These are phyloP conservation scores for Colletotrichum siamense DNA, from an alignment of 2,329 filamentous ascomycete genomes.

Conservation along the genomic window DNA sequence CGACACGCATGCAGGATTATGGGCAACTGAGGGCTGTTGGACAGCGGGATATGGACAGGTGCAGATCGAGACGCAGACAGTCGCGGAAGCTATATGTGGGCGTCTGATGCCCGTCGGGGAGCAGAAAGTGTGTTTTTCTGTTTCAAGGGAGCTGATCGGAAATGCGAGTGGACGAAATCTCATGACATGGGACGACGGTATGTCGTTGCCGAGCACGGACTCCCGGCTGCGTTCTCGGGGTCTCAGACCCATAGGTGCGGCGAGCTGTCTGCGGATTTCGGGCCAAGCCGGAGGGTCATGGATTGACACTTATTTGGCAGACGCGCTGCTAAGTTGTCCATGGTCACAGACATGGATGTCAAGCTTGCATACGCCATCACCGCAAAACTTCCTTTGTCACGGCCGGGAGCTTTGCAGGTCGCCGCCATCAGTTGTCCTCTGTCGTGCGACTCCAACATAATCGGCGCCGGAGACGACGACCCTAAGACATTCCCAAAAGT, in stretches of 20 bases:
- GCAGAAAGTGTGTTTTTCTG: background rate
- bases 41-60: background rate
- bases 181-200: constrained; percentile 5
- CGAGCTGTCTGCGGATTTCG: background rate
- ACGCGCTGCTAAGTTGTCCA: background rate
- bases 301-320: background rate
- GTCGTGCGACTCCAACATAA: background rate
- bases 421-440: background rate
- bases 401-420: background rate
- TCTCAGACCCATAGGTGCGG: background rate
- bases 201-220: constrained; percentile 2
- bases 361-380: background rate
- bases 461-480: background rate
- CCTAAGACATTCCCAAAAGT: background rate
- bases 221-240: background rate
- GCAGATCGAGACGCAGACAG: background rate
- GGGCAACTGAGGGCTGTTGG: background rate
- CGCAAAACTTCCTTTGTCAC: background rate
- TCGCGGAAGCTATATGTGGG: background rate
- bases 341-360: background rate
- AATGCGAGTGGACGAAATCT: background rate
- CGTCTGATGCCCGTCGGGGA: background rate
- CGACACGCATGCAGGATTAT: background rate
- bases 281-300: background rate
- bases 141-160: background rate